These are phyloP conservation scores for Zarea fungicola DNA, from an alignment of 2,329 filamentous ascomycete genomes.

Conservation along the genomic window DNA sequence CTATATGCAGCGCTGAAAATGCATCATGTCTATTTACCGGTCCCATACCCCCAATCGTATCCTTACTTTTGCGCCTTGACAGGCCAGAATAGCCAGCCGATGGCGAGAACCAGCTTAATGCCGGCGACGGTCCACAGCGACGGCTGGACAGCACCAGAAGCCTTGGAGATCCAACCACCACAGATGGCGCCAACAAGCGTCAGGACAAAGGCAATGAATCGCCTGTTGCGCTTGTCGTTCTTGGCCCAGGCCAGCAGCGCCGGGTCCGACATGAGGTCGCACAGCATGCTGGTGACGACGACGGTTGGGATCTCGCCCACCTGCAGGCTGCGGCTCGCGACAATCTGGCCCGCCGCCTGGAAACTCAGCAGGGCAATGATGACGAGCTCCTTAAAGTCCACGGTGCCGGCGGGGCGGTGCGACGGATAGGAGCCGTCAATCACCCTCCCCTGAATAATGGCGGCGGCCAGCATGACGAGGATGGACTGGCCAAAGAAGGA, in stretches of 20 bases:
- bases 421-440: conserved; percentile 14
- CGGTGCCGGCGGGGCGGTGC: conserved; percentile 7
- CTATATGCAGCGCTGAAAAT: conserved; percentile 13
- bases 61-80: conserved; percentile 16
- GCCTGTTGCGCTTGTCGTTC: conserved; percentile 47
- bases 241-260: conserved; percentile 36
- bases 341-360: conserved; percentile 50
- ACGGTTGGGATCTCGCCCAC: conserved; percentile 51
- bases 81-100: conserved; percentile 31
- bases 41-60: not conserved
- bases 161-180: conserved; percentile 44
- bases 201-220: conserved; percentile 39
- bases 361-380: conserved; percentile 46
- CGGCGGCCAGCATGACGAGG: conserved; percentile 48
- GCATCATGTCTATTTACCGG: not conserved
- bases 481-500: conserved; percentile 49
- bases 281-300: conserved; percentile 50
- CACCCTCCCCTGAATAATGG: conserved; percentile 41
- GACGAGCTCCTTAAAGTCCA: conserved; percentile 30
- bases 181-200: conserved; percentile 42
- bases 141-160: conserved; percentile 32
- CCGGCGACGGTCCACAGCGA: conserved; percentile 41
- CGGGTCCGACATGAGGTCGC: conserved; percentile 47
- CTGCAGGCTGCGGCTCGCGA: conserved; percentile 42
- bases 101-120: conserved; percentile 37